A percentile compares a stretch with the other conserved stretches of the same genome.
Evolutionary conservation across 495 filamentous ascomycete species (phyloP).

Genomic region (Trichocladium uniseriatum): DNA sequence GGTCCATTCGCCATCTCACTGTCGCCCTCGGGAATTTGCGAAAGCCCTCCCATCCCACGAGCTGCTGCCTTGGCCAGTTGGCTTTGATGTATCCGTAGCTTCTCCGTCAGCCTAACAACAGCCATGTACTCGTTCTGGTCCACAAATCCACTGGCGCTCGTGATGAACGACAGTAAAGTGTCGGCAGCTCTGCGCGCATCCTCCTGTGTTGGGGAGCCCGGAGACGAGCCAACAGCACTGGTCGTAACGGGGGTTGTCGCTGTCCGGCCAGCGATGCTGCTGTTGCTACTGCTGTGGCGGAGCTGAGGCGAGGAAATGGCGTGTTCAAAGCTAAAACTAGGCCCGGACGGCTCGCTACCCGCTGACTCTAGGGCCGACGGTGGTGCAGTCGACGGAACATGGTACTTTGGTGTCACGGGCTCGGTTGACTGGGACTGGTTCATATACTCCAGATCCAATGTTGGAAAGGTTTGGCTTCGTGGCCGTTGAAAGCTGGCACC

Average conservation of each 20-base stretch:
- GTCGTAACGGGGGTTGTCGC: conserved; percentile 33
- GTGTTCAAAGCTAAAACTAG: conserved; percentile 44
- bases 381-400: conserved; percentile 45
- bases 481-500: conserved; percentile 58
- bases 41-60: conserved; percentile 53
- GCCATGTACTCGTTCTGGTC: conserved; percentile 77
- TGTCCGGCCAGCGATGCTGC: conserved; percentile 40
- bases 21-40: conserved; percentile 56
- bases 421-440: conserved; percentile 54
- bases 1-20: conserved; percentile 37
- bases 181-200: conserved; percentile 82
- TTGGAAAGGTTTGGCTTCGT: conserved; percentile 86
- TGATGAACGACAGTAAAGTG: conserved; percentile 75
- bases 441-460: conserved; percentile 63
- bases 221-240: conserved; percentile 37
- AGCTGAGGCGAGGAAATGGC: conserved; percentile 43
- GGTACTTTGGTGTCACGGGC: conserved; percentile 55
- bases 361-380: conserved; percentile 64
- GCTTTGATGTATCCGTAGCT: conserved; percentile 59
- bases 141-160: conserved; percentile 56
- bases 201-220: conserved; percentile 72
- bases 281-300: conserved; percentile 46
- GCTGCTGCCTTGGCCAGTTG: conserved; percentile 45
- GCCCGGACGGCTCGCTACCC: conserved; percentile 45
- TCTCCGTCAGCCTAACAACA: conserved; percentile 79